Evolutionary conservation across 352 stramenopile genomes (phyloP).

Genomic region (Phytophthora macrochlamydospora): DNA sequence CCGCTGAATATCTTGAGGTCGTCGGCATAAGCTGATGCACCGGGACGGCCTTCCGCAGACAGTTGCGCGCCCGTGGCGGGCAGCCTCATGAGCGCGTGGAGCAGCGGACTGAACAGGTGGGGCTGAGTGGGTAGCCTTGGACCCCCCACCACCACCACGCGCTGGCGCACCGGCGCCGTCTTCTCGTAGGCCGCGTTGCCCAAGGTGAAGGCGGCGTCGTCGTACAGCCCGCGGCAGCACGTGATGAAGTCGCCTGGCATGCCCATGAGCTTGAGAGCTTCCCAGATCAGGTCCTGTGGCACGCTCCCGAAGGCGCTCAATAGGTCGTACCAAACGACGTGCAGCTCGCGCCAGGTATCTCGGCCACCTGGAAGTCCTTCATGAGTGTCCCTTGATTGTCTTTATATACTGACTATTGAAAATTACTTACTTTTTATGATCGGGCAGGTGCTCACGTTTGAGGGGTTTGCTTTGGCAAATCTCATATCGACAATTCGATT

Average conservation of each 20-base stretch:
- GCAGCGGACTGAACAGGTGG: conserved; percentile 28
- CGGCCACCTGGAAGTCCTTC: no score
- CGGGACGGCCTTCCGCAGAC: neutral
- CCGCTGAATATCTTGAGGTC: conserved; percentile 6
- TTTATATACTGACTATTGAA: no score
- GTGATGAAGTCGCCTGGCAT: conserved; percentile 5
- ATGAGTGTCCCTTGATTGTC: no score
- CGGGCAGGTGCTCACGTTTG: no score
- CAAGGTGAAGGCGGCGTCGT: conserved; percentile 11
- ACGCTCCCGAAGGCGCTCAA: conserved; percentile 31
- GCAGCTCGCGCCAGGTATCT: neutral
- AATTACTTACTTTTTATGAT: no score
- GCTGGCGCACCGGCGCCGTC: conserved; percentile 16
- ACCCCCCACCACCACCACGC: conserved; percentile 5
- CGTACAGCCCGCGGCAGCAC: conserved; percentile 12
- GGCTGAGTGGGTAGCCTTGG: conserved; percentile 33
- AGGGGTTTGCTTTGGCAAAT: no score
- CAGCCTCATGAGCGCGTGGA: conserved; percentile 7
- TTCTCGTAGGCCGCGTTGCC: conserved; percentile 20
- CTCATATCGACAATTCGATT: no score
- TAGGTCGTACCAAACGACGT: conserved; percentile 35
- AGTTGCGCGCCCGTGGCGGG: neutral
- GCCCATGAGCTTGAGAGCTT: conserved; percentile 9
- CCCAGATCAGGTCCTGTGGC: conserved; percentile 19
- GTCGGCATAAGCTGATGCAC: conserved; percentile 2